Conservation (phyloP, 2,329 filamentous ascomycete species). For the Alternaria burnsii region DNA sequence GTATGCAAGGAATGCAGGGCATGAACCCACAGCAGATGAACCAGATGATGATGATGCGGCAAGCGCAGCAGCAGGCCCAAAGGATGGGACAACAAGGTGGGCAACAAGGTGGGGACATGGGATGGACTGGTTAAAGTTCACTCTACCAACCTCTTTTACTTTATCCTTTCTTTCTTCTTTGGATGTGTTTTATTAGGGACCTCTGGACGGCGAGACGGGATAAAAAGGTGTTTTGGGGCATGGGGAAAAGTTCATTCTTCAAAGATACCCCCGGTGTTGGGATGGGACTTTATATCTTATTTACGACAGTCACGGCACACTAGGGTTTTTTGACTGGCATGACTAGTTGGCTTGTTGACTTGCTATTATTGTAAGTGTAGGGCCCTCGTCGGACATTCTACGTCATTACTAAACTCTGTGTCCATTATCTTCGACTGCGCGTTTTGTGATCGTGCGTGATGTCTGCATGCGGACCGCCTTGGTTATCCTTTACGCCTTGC, state of each 20-base stretch:
- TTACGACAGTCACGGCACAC: not conserved
- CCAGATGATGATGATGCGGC: conserved; percentile 48
- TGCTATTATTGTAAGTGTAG: not conserved
- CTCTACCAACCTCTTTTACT: not conserved
- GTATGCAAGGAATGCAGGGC: conserved; percentile 35
- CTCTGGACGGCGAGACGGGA: not conserved
- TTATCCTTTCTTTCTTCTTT: not conserved
- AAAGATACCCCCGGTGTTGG: conserved; percentile 11
- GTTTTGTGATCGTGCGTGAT: no score
- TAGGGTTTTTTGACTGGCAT: not conserved
- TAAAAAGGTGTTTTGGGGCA: not conserved
- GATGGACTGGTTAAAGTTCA: conserved; percentile 32
- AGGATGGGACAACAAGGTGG: conserved; percentile 33
- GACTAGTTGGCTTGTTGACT: not conserved
- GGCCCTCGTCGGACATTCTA: not conserved
- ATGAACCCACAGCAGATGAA: conserved; percentile 44
- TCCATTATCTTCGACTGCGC: not conserved
- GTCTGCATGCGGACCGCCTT: not conserved
- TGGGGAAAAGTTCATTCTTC: conserved; percentile 7
- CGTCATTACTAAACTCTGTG: not conserved
- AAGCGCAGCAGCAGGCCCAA: conserved; percentile 39
- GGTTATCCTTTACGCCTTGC: no score
- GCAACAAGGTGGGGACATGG: conserved; percentile 37
- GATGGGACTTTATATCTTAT: not conserved
- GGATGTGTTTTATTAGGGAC: not conserved